phyloP scores from a whole-genome alignment of 345 rosid species.

The Corymbia maculata region DNA sequence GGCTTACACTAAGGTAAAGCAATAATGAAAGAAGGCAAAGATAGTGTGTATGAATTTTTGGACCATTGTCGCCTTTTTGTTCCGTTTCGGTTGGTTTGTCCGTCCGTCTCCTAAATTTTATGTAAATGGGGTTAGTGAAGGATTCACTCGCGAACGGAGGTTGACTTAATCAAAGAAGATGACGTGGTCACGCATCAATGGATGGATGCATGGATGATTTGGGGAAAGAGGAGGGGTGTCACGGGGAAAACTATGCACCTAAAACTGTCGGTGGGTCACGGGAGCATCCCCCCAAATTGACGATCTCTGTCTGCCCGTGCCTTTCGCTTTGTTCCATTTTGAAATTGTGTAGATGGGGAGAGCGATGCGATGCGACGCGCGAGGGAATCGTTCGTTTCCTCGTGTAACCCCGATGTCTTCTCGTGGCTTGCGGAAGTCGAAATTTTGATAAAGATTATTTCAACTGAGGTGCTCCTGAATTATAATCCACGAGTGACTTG shows the following conservation, averaged over 20 bases:
- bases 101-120: neutral
- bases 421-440: neutral
- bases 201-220: neutral
- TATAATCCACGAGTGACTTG: neutral
- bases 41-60: neutral
- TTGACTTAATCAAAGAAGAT: neutral
- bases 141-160: neutral
- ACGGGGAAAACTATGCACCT: neutral
- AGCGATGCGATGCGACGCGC: neutral
- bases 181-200: neutral
- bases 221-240: neutral
- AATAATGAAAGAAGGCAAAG: neutral
- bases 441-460: neutral
- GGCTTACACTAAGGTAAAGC: neutral
- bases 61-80: neutral
- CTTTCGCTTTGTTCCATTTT: neutral
- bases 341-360: neutral
- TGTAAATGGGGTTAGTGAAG: neutral
- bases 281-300: neutral
- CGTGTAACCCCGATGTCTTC: neutral
- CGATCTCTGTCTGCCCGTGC: neutral
- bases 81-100: neutral
- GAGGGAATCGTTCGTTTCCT: neutral
- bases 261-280: conserved; percentile 3
- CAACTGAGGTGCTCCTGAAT: neutral